Conservation (phyloP, 805 yeast genomes). For the Wickerhamomyces rabaulensis region DNA sequence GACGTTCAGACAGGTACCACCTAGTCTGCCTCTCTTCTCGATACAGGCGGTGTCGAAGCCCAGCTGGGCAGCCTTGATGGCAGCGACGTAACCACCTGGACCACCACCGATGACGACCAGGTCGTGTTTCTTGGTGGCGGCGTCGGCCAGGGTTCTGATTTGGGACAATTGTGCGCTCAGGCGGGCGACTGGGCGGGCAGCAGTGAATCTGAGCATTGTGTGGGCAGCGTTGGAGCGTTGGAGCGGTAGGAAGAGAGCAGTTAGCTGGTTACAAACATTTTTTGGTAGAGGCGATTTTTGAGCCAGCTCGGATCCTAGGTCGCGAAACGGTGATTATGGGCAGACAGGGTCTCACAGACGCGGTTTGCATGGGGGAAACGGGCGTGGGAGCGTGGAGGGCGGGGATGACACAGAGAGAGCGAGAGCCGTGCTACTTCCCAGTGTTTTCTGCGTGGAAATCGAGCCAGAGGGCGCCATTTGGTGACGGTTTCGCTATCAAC, state of each 20-base stretch:
- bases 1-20: constrained; percentile 98
- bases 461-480: not conserved
- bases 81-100: constrained; percentile 99
- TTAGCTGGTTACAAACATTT: not conserved
- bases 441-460: not conserved
- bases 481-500: not conserved
- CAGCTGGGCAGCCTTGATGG: constrained; percentile 96
- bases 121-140: constrained; percentile 55
- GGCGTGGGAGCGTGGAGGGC: not conserved
- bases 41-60: constrained; percentile 94
- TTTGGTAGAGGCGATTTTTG: not conserved
- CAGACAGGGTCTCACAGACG: not conserved
- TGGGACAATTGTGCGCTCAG: constrained; percentile 1
- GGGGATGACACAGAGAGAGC: no score
- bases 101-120: constrained; percentile 98
- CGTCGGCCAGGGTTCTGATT: constrained; percentile 12
- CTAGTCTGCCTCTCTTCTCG: constrained; percentile 93
- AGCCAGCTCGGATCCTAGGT: not conserved
- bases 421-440: not conserved
- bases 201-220: constrained; percentile 18
- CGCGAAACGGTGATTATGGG: not conserved
- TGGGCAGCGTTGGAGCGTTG: not conserved
- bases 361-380: not conserved
- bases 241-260: not conserved
- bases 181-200: constrained; percentile 11